Percentiles rank a stretch among this genome's conserved stretches.
These are phyloP conservation scores for Suillus plorans DNA, from an alignment of 768 basidiomycete species.

Conservation along the genomic window DNA sequence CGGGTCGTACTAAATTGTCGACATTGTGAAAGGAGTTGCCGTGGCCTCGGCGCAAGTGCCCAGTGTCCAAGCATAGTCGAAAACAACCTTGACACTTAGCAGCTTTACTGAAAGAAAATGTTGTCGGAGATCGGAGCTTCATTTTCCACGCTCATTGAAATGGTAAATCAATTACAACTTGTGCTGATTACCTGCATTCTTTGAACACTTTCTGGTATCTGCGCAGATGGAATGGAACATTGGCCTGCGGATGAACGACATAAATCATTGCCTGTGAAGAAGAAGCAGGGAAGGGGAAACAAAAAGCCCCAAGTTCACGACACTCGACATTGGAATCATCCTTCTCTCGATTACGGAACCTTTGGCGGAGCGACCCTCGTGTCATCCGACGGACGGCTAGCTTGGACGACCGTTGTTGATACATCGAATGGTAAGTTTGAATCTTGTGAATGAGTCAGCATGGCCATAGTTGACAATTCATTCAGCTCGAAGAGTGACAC, in stretches of 20 bases:
- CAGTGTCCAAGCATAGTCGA: constrained; percentile 53
- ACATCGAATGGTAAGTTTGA: constrained; percentile 25
- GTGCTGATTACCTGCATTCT: background rate
- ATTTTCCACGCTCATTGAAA: constrained; percentile 9
- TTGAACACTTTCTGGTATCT: constrained; percentile 1
- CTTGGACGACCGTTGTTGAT: constrained; percentile 51
- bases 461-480: constrained; percentile 9
- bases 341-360: constrained; percentile 56
- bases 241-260: constrained; percentile 60
- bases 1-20: constrained; percentile 48
- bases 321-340: constrained; percentile 42
- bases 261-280: constrained; percentile 14
- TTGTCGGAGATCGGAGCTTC: background rate
- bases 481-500: constrained; percentile 33
- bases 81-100: constrained; percentile 14
- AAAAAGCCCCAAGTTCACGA: constrained; percentile 30
- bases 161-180: background rate
- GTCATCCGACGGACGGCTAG: constrained; percentile 40
- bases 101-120: constrained; percentile 7
- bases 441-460: background rate
- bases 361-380: constrained; percentile 57
- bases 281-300: constrained; percentile 23
- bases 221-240: constrained; percentile 71
- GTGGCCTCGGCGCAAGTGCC: constrained; percentile 41
- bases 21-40: constrained; percentile 30